A percentile compares a stretch with the other conserved stretches of the same genome.
phyloP scores from a whole-genome alignment of 2,329 filamentous ascomycete species.

The Mycosphaerelloides madeirae region DNA sequence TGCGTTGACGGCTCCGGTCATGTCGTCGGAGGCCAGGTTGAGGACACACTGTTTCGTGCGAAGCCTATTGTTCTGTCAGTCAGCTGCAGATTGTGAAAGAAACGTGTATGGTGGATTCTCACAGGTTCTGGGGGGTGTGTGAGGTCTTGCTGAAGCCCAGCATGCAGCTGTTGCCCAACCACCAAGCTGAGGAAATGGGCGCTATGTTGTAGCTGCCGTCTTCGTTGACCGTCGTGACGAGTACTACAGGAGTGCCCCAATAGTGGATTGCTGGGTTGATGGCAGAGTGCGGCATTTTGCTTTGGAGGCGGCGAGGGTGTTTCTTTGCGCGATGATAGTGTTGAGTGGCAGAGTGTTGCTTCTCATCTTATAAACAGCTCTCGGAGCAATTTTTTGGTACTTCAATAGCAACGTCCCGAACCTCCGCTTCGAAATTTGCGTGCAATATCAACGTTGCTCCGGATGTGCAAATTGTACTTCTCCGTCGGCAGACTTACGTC shows the following conservation, averaged over 20 bases:
- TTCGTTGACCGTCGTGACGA: constrained; percentile 29
- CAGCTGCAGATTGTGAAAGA: neutral
- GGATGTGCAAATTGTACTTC: no score
- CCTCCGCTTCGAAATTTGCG: no score
- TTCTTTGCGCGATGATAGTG: no score
- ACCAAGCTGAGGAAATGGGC: constrained; percentile 45
- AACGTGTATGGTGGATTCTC: neutral
- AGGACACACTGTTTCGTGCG: constrained; percentile 7
- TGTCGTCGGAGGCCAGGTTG: constrained; percentile 7
- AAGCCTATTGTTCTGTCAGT: neutral
- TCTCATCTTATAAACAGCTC: no score
- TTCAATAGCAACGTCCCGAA: no score
- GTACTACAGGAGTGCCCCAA: constrained; percentile 8
- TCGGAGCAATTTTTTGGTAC: no score
- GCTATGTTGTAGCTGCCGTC: constrained; percentile 41
- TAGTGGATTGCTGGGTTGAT: constrained; percentile 7
- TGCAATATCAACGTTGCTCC: no score
- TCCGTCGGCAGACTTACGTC: no score
- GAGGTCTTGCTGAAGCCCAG: constrained; percentile 33
- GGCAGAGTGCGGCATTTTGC: constrained; percentile 1
- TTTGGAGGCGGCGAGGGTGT: no score
- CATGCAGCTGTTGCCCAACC: constrained; percentile 42
- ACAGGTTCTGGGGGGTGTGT: constrained; percentile 6
- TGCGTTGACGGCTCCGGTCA: constrained; percentile 4
- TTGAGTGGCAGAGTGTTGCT: no score